Percentiles rank a stretch among this genome's conserved stretches.
These are phyloP conservation scores for Podaxis pistillaris DNA, from an alignment of 768 basidiomycete species.

Conservation along the genomic window DNA sequence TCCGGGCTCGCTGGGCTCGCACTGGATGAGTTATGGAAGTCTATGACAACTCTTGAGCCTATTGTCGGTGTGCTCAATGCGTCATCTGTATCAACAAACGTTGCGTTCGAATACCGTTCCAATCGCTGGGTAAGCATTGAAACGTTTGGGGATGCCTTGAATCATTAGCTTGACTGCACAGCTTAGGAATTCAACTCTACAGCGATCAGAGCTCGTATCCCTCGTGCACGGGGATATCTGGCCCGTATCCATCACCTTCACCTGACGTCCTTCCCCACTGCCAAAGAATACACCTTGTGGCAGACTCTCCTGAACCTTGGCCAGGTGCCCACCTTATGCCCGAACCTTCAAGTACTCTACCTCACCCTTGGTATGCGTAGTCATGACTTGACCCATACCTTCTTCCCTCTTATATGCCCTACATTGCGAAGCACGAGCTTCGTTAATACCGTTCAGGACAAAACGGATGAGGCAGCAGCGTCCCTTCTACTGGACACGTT, in stretches of 20 bases:
- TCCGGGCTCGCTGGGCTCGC: background rate
- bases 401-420: background rate
- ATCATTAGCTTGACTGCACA: background rate
- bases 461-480: background rate
- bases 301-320: background rate
- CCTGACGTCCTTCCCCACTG: background rate
- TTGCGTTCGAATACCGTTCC: background rate
- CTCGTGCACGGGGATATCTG: background rate
- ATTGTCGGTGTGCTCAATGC: background rate
- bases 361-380: background rate
- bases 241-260: background rate
- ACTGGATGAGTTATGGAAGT: background rate
- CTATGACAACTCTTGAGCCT: background rate
- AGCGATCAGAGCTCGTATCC: background rate
- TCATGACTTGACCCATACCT: background rate
- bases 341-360: background rate
- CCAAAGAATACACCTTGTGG: background rate
- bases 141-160: background rate
- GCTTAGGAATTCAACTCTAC: background rate
- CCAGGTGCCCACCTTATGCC: background rate
- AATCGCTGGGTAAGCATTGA: background rate
- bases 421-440: background rate
- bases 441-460: background rate
- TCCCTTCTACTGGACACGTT: background rate
- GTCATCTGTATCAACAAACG: background rate